Base-by-base conservation (phyloP, 202 grass and related monocot genomes). In the Hordeum pubiflorum region DNA sequence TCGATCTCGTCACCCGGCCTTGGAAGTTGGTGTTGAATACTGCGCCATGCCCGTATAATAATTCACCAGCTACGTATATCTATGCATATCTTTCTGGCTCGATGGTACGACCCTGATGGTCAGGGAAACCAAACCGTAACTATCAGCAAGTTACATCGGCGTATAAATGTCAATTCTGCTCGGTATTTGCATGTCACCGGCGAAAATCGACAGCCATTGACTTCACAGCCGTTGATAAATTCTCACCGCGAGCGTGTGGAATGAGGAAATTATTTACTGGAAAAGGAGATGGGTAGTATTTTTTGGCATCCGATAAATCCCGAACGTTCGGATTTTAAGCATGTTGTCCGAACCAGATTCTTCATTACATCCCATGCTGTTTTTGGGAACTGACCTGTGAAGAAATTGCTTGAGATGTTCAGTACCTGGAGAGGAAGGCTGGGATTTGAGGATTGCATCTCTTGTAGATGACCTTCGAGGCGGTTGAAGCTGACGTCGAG, bases 401-500 rank as follows among this genome's bases (percentile, higher is more conserved):
- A 89, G 3, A 29, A 88, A 63, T 97, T 97, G 74, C 86, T 89
- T 10, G 94, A 93, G 61, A 97, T 65, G 52, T 93, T 89, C 56
- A 97, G 20, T 41, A 83, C 85, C 82, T 85, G 75, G 26, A 97
- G 85, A 79, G 79, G 75, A 68, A 81, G 73, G 43, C 65, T 46
- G 38, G 71, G 8, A 27, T 32, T 60, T 61, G 87, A 10, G 18
- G 58, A 76, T 36, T 79, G 78, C 75, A 20, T 39, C 57, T 70
- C 79, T 48, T 59, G 85, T 63, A 97, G 74, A 37, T 68, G 48
- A 69, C 79, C 76, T 20, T 41, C 36, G 11, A 97, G 82, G 61
- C 29, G 32, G 62, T 91, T 91, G 75, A 89, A 97, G 84, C 91
- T 93, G 84, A 97, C 55, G 10, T 93, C 91, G 22, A 93, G 82